Evolutionary conservation across 1,284 basidiomycete genomes (phyloP), one percentile per base, ranked within the genome.

Genomic region (Ganoderma sp.): DNA sequence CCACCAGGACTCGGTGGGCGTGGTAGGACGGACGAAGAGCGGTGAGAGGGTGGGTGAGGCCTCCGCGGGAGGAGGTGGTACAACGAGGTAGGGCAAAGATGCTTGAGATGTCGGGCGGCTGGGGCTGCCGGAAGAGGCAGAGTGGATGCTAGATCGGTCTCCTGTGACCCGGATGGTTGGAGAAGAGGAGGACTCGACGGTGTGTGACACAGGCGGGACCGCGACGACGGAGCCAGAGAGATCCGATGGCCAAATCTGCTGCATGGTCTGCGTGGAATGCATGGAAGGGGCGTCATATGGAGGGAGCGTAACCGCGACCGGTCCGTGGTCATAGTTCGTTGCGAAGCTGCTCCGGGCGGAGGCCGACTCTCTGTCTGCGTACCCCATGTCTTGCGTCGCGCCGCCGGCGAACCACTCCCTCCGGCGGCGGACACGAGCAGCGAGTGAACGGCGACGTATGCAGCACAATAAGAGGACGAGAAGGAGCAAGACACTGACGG

Each of bases 21-120:
- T 87, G 79, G 89, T 90, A 0, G 88, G 88, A 41, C 86, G 84
- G 14, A 88, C 88, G 48, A 83, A 87, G 82, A 90, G 87, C 14
- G 87, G 85, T 1, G 85, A 83, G 2, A 76, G 69, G 39, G 64
- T 57, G 10, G 75, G 71, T 52, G 64, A 57, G 15, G 63, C 67
- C 32, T 68, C 67, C 7, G 67, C 73, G 10, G 66, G 69, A 34
- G 72, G 70, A 17, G 68, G 72, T 12, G 80, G 75, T 32, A 82
- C 73, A 17, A 78, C 66, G 37, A 86, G 79, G 71, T 81, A 85
- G 19, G 6, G 41, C 62, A 85, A 84, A 32, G 65, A 67, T 17
- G 61, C 25, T 78, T 78, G 63, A 74, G 64, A 77, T 63, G 19
- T 73, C 66, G 64, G 72, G 74, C 63, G 79, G 61, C 61, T 58